Percentiles rank a stretch among this genome's conserved stretches.
Conservation (phyloP, 1,139 yeast genomes). For the Hyphopichia pseudoburtonii region DNA sequence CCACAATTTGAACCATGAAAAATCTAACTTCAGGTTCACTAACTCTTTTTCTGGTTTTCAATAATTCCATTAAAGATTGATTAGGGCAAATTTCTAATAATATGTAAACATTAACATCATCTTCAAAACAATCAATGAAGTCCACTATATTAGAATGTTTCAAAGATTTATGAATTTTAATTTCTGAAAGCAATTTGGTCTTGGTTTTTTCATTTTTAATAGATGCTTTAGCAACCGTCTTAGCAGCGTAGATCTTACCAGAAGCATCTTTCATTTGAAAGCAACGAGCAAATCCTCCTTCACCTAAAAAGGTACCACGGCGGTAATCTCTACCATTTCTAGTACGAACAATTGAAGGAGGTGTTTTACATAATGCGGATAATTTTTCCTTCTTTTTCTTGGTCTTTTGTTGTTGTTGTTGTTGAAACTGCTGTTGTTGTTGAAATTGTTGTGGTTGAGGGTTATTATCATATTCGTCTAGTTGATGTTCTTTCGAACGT, state of each 20-base stretch:
- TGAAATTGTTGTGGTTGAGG: slow-evolving; percentile 14
- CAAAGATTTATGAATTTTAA: slow-evolving; percentile 91
- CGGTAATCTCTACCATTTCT: slow-evolving; percentile 86
- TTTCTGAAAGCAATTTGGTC: slow-evolving; percentile 85
- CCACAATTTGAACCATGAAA: slow-evolving; percentile 89
- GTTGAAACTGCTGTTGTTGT: slow-evolving; percentile 15
- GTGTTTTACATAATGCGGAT: slow-evolving; percentile 88
- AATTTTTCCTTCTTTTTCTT: slow-evolving; percentile 82
- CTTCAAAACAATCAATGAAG: slow-evolving; percentile 93
- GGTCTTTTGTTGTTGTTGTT: slow-evolving; percentile 16
- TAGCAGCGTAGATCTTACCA: slow-evolving; percentile 91
- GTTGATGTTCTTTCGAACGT: slow-evolving; percentile 28
- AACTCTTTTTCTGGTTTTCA: slow-evolving; percentile 76
- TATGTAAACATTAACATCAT: slow-evolving; percentile 88
- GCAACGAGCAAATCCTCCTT: slow-evolving; percentile 99
- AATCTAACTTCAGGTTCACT: slow-evolving; percentile 91
- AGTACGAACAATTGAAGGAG: slow-evolving; percentile 88
- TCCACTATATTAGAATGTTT: slow-evolving; percentile 87
- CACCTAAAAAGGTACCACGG: slow-evolving; percentile 90
- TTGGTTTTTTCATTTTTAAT: slow-evolving; percentile 89
- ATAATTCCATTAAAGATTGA: slow-evolving; percentile 88
- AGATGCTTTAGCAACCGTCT: slow-evolving; percentile 95
- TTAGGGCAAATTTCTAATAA: slow-evolving; percentile 92
- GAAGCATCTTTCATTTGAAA: slow-evolving; percentile 91
- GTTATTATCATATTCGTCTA: slow-evolving; percentile 11